These are phyloP conservation scores for Mycena olivaceomarginata DNA, from an alignment of 768 basidiomycete species.

Conservation along the genomic window DNA sequence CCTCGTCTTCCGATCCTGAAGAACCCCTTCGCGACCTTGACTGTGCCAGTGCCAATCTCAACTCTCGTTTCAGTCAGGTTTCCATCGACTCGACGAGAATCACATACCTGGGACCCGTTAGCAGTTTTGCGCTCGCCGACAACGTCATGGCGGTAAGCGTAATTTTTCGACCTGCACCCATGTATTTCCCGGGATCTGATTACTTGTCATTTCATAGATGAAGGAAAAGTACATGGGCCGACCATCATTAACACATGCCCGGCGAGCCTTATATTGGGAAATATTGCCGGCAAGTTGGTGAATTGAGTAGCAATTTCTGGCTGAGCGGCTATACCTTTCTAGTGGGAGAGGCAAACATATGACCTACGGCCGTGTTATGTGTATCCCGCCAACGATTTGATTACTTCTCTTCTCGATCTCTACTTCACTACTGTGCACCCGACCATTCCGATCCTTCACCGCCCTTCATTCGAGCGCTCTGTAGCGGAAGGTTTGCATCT, in stretches of 20 bases:
- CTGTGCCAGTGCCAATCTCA: not conserved
- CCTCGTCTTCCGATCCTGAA: not conserved
- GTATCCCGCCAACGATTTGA: slow-evolving; percentile 72
- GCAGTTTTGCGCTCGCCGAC: slow-evolving; percentile 62
- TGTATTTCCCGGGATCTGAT: slow-evolving; percentile 46
- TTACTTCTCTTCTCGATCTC: slow-evolving; percentile 68
- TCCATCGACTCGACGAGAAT: not conserved
- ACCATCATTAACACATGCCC: not conserved
- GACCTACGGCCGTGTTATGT: slow-evolving; percentile 52
- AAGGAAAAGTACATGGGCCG: slow-evolving; percentile 27
- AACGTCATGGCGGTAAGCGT: slow-evolving; percentile 61
- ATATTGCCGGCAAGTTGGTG: slow-evolving; percentile 16
- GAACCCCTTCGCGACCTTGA: not conserved
- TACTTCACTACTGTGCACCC: slow-evolving; percentile 76
- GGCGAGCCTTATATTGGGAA: slow-evolving; percentile 45
- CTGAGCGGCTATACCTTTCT: not conserved
- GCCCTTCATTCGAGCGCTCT: slow-evolving; percentile 75
- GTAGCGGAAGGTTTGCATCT: slow-evolving; percentile 69
- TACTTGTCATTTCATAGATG: not conserved
- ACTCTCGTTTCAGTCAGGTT: not conserved
- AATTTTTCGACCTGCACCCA: not conserved
- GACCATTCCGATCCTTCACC: slow-evolving; percentile 77
- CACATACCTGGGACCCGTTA: slow-evolving; percentile 64
- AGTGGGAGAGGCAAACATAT: slow-evolving; percentile 63
- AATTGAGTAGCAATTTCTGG: not conserved